Evolutionary conservation across 2,329 filamentous ascomycete species (phyloP).

Genomic region (Aureobasidium sp.): DNA sequence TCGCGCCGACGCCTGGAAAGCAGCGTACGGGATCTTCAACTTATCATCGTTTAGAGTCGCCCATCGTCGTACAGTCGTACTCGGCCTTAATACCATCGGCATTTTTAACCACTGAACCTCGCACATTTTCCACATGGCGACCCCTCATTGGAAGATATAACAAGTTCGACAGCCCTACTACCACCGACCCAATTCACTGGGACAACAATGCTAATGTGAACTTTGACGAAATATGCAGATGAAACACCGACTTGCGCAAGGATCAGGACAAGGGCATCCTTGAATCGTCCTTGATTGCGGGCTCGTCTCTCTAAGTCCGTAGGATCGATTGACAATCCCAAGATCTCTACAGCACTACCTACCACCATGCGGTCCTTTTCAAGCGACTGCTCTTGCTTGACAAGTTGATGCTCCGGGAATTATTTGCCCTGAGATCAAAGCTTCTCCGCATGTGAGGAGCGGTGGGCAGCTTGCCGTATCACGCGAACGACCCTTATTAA

Average conservation of each 20-base stretch:
- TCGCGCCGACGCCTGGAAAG: neutral
- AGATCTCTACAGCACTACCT: neutral
- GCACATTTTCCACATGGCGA: neutral
- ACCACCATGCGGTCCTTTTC: neutral
- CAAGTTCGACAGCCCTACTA: neutral
- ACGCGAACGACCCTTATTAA: neutral
- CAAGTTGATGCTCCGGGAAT: neutral
- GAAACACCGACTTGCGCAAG: neutral
- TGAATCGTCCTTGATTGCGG: neutral
- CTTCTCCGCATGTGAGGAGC: constrained; percentile 1
- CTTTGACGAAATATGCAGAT: neutral
- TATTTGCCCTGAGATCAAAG: constrained; percentile 7
- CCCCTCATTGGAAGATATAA: neutral
- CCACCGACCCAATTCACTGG: neutral
- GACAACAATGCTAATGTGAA: neutral
- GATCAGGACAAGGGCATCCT: neutral
- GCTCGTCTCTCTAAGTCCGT: neutral
- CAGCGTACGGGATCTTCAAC: neutral
- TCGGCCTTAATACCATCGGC: neutral
- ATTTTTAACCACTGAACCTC: neutral
- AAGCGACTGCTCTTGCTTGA: neutral
- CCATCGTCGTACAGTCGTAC: neutral
- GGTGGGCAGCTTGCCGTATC: neutral
- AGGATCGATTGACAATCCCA: neutral
- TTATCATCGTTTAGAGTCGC: neutral